Base-by-base conservation (phyloP, 495 filamentous ascomycete genomes). In the Penicillium herquei region DNA sequence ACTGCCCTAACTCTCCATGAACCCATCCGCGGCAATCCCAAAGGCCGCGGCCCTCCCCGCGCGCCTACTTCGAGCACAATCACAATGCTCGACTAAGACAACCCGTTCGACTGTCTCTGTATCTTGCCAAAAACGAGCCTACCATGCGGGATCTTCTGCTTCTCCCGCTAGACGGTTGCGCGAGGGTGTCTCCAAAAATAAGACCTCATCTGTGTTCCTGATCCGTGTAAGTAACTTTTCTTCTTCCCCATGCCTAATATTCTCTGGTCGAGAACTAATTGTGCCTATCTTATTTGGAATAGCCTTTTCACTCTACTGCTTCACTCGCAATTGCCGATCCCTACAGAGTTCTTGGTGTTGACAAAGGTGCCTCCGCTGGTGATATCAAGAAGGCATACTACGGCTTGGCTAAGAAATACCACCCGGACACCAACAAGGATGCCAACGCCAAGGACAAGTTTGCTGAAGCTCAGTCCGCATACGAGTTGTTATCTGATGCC, bases 361-460 rank as follows among this genome's bases (percentile, higher is more conserved):
- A 78, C 54, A 93, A 90, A 68, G 78, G 69, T 39, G 90, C 94
- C 12, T 87, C 90, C n/a, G 71, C 89, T 6, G 67, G 84, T 51
- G 95, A 97, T 7, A 96, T 98, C 64, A 98, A 98, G 67, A 98
- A 97, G 72, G 93, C 94, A 2, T 98, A 98, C 77, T 98, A 98
- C 70, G 87, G 91, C 50, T 77, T 96, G 56, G 94, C 94, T n/a
- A 98, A 98, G 74, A 98, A 97, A 67, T 98, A 85, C 68, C 94
- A 98, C 64, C 94, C 94, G 7, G 94, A 98, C 70, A 96, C 94
- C 37, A 98, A 96, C 77, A 98, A 97, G 73, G 94, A 96, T 49
- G 67, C 91, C 7, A 77, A 75, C 7, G 93, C 94, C 32, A 97
- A 97, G 69, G 94, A 98, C 51, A 93, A 89, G 64, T 98, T 98